Evolutionary conservation across 2,329 filamentous ascomycete genomes (phyloP).

Genomic region (Pseudogymnoascus sp.): DNA sequence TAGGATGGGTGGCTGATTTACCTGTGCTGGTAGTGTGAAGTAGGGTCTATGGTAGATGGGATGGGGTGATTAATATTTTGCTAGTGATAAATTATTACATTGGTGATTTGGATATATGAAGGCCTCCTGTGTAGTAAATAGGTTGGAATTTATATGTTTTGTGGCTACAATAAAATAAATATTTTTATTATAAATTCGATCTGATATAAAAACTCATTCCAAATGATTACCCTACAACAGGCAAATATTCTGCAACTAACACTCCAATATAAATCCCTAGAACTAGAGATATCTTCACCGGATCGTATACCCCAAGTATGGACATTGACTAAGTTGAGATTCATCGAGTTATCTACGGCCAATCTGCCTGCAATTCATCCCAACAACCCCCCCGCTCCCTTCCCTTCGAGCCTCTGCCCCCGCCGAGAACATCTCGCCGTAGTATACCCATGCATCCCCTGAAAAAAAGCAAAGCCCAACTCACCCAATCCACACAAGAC

Average conservation of each 20-base stretch:
- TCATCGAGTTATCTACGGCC: neutral
- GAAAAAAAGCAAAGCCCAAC: slow-evolving; percentile 5
- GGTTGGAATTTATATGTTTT: neutral
- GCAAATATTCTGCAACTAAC: too few relatives aligned
- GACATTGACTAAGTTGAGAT: neutral
- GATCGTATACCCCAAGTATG: neutral
- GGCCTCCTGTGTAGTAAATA: neutral
- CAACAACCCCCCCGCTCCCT: neutral
- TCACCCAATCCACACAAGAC: slow-evolving; percentile 5
- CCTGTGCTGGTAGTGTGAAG: neutral
- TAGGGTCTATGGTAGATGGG: neutral
- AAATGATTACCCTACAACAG: neutral
- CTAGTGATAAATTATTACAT: neutral
- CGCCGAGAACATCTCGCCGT: neutral
- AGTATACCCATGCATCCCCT: neutral
- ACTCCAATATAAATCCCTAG: neutral
- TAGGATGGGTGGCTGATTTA: neutral
- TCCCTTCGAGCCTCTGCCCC: neutral
- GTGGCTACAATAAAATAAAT: neutral
- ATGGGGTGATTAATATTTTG: neutral
- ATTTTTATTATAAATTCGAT: neutral
- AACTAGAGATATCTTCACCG: neutral
- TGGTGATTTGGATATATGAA: neutral
- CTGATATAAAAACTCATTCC: neutral
- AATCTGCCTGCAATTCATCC: neutral